A percentile compares a stretch with the other conserved stretches of the same genome.
phyloP scores from a whole-genome alignment of 768 basidiomycete species.

The Auricularia auricula-judae region DNA sequence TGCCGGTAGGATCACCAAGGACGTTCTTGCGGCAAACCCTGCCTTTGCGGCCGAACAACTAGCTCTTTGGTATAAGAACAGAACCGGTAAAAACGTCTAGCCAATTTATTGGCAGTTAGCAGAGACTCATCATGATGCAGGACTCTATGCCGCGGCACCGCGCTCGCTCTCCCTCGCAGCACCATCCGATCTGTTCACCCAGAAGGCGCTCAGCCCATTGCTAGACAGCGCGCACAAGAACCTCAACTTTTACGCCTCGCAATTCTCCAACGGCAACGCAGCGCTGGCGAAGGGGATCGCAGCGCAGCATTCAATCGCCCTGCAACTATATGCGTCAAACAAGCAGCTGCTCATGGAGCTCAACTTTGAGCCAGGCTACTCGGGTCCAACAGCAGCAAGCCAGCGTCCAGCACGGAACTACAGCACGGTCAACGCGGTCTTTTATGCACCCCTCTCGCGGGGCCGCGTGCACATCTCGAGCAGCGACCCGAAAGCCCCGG shows the following conservation, averaged over 20 bases:
- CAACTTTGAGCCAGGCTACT: constrained; percentile 8
- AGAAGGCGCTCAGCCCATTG: constrained; percentile 1
- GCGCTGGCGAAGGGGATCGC: constrained; percentile 7
- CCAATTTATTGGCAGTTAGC: too few species aligned
- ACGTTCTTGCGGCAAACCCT: constrained; percentile 1
- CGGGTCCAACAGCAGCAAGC: constrained; percentile 3
- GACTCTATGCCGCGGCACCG: constrained; percentile 5
- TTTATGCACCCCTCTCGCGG: constrained; percentile 7
- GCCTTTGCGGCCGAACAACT: constrained; percentile 6
- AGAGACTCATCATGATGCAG: background rate
- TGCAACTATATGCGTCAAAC: constrained; percentile 3
- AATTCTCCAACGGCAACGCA: constrained; percentile 7
- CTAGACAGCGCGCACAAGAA: background rate
- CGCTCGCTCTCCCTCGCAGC: constrained; percentile 6
- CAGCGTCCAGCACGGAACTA: constrained; percentile 2
- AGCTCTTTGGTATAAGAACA: constrained; percentile 8
- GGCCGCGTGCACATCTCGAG: constrained; percentile 17
- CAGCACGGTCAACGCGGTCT: constrained; percentile 6
- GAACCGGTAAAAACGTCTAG: background rate
- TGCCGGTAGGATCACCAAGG: background rate
- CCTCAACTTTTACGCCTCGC: background rate
- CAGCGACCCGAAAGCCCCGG: constrained; percentile 19
- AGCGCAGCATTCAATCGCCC: constrained; percentile 3
- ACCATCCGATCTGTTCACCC: constrained; percentile 4
- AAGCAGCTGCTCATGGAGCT: constrained; percentile 6